A percentile compares a stretch with the other conserved stretches of the same genome.
Conservation (phyloP, 176 grass and related monocot genomes). For the Ampelocalamus luodianensis region DNA sequence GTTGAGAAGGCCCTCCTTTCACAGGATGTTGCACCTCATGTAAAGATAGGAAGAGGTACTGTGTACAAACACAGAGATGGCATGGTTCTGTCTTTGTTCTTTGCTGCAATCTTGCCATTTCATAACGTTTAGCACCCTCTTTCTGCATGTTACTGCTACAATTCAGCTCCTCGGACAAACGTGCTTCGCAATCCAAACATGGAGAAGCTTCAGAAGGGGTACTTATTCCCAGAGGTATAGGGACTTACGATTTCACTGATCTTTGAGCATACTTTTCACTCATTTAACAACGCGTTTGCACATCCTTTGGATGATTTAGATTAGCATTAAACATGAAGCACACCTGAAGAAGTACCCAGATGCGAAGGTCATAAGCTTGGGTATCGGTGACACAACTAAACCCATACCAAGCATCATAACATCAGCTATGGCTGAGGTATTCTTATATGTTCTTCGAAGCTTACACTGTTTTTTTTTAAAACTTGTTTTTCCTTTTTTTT, state of each 20-base stretch:
- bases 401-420: slow-evolving; percentile 82
- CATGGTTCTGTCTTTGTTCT: slow-evolving; percentile 25
- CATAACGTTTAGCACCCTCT: neutral
- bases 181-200: slow-evolving; percentile 84
- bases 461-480: neutral
- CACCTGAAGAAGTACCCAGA: slow-evolving; percentile 87
- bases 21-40: slow-evolving; percentile 42
- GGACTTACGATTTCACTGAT: neutral
- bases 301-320: slow-evolving; percentile 49
- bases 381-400: slow-evolving; percentile 88
- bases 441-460: neutral
- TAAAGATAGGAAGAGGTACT: slow-evolving; percentile 47
- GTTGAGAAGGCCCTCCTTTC: slow-evolving; percentile 58
- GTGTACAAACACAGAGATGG: neutral
- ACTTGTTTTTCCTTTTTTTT: neutral
- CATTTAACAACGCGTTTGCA: neutral
- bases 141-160: slow-evolving; percentile 23
- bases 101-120: slow-evolving; percentile 19
- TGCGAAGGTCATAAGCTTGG: slow-evolving; percentile 88
- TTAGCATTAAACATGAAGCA: slow-evolving; percentile 61
- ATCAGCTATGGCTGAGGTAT: slow-evolving; percentile 89
- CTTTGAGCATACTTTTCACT: neutral
- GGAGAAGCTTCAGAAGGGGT: slow-evolving; percentile 86
- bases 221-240: slow-evolving; percentile 87
- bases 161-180: slow-evolving; percentile 59